Conservation (phyloP, 1,284 basidiomycete genomes). For the Sporisorium reilianum region DNA sequence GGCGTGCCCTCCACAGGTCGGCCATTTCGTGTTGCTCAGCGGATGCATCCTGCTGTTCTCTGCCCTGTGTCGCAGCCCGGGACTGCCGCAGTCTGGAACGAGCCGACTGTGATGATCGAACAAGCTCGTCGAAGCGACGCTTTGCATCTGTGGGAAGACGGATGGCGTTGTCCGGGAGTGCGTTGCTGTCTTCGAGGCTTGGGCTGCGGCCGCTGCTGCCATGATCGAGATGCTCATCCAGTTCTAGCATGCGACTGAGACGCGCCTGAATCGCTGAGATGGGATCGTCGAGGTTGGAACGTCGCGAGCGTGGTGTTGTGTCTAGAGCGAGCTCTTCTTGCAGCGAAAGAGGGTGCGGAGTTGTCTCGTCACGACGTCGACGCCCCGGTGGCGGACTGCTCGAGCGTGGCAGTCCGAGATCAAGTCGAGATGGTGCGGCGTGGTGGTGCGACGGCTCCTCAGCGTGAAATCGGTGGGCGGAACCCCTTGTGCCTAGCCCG, state of each 20-base stretch:
- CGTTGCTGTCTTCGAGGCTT: not conserved
- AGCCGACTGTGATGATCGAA: conserved; percentile 43
- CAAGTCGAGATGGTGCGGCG: not conserved
- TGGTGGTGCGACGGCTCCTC: not conserved
- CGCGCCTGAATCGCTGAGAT: conserved; percentile 45
- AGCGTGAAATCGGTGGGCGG: not conserved
- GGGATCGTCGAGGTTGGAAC: conserved; percentile 20
- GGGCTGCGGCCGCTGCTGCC: not conserved
- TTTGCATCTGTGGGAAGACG: conserved; percentile 22
- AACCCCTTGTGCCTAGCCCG: not conserved
- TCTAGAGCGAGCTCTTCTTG: not conserved
- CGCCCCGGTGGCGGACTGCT: conserved; percentile 24
- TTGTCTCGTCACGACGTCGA: too few relatives aligned
- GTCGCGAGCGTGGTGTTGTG: not conserved
- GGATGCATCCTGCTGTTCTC: conserved; percentile 17
- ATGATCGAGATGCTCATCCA: not conserved
- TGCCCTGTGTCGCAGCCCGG: conserved; percentile 11
- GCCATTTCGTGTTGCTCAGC: conserved; percentile 22
- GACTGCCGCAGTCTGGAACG: conserved; percentile 25
- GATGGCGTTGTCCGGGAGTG: not conserved
- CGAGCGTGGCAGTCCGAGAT: conserved; percentile 16
- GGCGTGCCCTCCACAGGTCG: conserved; percentile 25
- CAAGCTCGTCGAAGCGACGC: conserved; percentile 51
- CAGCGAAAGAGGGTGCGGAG: not conserved
- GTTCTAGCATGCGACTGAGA: conserved; percentile 21